These are phyloP conservation scores for Kluyveromyces nonfermentans DNA, from an alignment of 805 yeast species.

Conservation along the genomic window DNA sequence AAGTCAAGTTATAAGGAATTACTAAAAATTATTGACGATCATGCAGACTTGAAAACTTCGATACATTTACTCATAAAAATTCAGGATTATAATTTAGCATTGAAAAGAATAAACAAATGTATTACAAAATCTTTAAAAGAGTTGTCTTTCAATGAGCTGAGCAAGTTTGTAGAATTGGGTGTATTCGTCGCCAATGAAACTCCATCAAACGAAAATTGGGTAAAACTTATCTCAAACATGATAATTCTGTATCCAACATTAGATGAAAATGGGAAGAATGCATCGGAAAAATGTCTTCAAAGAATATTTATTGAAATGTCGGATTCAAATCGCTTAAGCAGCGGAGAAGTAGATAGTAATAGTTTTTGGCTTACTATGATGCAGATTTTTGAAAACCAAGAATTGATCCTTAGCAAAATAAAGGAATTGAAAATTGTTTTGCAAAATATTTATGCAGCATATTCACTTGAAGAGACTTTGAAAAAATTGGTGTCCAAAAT, in stretches of 20 bases:
- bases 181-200: constrained; percentile 6
- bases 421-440: constrained; percentile 53
- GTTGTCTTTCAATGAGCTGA: constrained; percentile 1
- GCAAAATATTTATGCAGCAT: constrained; percentile 54
- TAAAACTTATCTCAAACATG: constrained; percentile 15
- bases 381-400: constrained; percentile 42
- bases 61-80: constrained; percentile 13
- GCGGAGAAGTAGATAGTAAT: constrained; percentile 14
- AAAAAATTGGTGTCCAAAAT: constrained; percentile 42
- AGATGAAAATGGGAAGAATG: constrained; percentile 3
- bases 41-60: constrained; percentile 13
- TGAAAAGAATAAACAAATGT: constrained; percentile 11
- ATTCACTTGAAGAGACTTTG: constrained; percentile 52
- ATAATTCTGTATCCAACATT: constrained; percentile 10
- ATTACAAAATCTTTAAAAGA: constrained; percentile 12
- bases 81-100: constrained; percentile 10
- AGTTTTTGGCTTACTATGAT: constrained; percentile 50
- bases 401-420: constrained; percentile 39
- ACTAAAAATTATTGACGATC: constrained; percentile 6
- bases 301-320: constrained; percentile 17
- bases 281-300: constrained; percentile 13
- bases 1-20: constrained; percentile 9
- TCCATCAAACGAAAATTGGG: constrained; percentile 15
- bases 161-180: constrained; percentile 9
- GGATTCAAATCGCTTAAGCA: constrained; percentile 8